These are phyloP conservation scores for Tylopilus felleus DNA, from an alignment of 768 basidiomycete species.

Conservation along the genomic window DNA sequence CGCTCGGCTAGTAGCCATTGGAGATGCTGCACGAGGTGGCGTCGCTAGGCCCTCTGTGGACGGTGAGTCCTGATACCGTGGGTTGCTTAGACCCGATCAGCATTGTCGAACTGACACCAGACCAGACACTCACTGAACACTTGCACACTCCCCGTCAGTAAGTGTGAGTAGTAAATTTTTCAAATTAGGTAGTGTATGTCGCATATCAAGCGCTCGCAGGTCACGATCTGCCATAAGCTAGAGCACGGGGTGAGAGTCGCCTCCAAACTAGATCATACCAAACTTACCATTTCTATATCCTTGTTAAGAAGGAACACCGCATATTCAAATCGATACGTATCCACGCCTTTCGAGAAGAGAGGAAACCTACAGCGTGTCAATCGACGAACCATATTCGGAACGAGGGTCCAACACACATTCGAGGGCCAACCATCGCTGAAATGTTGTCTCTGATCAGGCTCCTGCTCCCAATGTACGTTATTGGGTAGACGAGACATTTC, in stretches of 20 bases:
- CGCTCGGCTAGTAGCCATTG: conserved; percentile 6
- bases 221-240: conserved; percentile 92
- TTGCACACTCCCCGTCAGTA: conserved; percentile 61
- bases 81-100: conserved; percentile 18
- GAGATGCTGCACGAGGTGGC: conserved; percentile 20
- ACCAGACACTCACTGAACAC: conserved; percentile 40
- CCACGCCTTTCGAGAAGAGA: conserved; percentile 89
- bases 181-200: conserved; percentile 95
- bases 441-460: conserved; percentile 92
- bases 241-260: conserved; percentile 5
- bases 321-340: conserved; percentile 96
- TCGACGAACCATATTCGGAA: neutral
- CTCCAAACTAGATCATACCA: neutral
- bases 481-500: conserved; percentile 77
- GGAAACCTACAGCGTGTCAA: conserved; percentile 69
- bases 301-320: conserved; percentile 97
- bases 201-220: conserved; percentile 85
- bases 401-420: conserved; percentile 63
- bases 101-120: conserved; percentile 1
- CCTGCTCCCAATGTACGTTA: conserved; percentile 86
- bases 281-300: conserved; percentile 84
- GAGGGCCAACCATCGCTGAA: conserved; percentile 91
- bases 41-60: conserved; percentile 24
- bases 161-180: conserved; percentile 89
- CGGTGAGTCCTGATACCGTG: conserved; percentile 20